Evolutionary conservation across 2,329 filamentous ascomycete species (phyloP), one percentile per base, ranked within the genome.

Genomic region (Pestalotiopsis sp.): DNA sequence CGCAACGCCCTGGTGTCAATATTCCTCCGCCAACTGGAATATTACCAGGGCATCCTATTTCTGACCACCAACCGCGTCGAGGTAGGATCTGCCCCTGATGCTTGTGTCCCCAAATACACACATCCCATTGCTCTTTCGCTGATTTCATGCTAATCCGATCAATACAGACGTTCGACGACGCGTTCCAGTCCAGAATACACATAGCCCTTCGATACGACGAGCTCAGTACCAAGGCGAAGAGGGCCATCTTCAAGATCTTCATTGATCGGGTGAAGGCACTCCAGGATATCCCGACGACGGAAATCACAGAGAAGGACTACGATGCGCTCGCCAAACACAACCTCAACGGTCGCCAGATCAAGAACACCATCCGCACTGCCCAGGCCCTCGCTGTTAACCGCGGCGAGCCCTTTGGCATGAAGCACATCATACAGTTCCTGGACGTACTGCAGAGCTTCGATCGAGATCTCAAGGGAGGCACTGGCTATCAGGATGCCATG

Each of bases 11-110:
- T 96, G 1, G 94, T 97, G 66, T 93, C 91, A 78, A 93, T 97
- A 75, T 97, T 97, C 84, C 83, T 97, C 2, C 90, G 94, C 0
- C 86, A 95, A 68, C 85, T 97, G 0, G 95, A 98, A 80, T 97
- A 97, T 79, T 97, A 97, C 81, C 93, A 97, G 76, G 94, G 94
- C 3, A 97, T 97, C 66, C 80, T 97, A 4, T 97, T 97, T 83
- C 81, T 97, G 31, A 97, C 94, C 0, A 97, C 94, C 2, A 97
- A 97, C 78, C 89, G 94, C 1, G 93, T 97, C 1, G 89, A 92
- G 82, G 85, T 85, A 76, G 65, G 79, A 78, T 5, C 39, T 65
- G 7, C 2, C 7, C 31, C 31, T 7, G 31, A 7, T 36, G 31
- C 31, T 36, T 36, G 31, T 36, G 31, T 36, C 9, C 31, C 9